A percentile compares a stretch with the other conserved stretches of the same genome.
phyloP scores from a whole-genome alignment of 78 protist genomes.

The Planoprotostelium fungivorum region DNA sequence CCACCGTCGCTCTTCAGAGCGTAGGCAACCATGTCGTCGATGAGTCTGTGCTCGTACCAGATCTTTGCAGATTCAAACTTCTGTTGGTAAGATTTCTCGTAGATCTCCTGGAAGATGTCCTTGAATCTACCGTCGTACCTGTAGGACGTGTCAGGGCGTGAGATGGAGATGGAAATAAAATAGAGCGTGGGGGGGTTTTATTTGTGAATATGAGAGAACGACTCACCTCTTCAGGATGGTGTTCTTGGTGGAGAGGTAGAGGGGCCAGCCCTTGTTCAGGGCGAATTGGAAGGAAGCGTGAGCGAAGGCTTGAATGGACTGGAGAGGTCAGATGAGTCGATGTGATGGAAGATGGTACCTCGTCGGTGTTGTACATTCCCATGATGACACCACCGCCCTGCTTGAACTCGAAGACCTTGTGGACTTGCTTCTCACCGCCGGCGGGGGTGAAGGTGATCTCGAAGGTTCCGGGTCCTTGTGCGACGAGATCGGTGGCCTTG shows the following conservation, averaged over 20 bases:
- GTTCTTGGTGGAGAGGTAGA: conserved; percentile 85
- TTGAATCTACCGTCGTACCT: conserved; percentile 89
- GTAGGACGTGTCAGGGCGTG: background rate
- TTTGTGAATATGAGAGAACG: background rate
- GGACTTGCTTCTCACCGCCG: conserved; percentile 58
- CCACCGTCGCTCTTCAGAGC: conserved; percentile 81
- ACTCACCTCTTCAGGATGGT: conserved; percentile 79
- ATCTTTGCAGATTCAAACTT: conserved; percentile 62
- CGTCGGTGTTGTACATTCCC: conserved; percentile 95
- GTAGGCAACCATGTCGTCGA: conserved; percentile 93
- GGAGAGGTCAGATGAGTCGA: background rate
- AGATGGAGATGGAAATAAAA: too few relatives aligned
- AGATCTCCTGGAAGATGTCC: conserved; percentile 84
- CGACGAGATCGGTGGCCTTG: conserved; percentile 81
- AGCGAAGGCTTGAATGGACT: conserved; percentile 83
- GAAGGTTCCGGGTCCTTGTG: conserved; percentile 58
- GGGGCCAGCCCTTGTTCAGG: conserved; percentile 57
- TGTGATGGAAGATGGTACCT: conserved; percentile 5
- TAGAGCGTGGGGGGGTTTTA: too few relatives aligned
- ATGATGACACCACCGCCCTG: conserved; percentile 79
- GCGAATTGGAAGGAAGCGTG: conserved; percentile 70
- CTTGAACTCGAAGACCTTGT: conserved; percentile 58
- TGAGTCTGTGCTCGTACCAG: conserved; percentile 90
- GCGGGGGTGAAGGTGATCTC: conserved; percentile 63
- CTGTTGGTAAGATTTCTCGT: conserved; percentile 36